Percentiles rank a stretch among this genome's conserved stretches.
These are phyloP conservation scores for Trifolium pratense DNA, from an alignment of 306 rosid genomes.

Conservation along the genomic window DNA sequence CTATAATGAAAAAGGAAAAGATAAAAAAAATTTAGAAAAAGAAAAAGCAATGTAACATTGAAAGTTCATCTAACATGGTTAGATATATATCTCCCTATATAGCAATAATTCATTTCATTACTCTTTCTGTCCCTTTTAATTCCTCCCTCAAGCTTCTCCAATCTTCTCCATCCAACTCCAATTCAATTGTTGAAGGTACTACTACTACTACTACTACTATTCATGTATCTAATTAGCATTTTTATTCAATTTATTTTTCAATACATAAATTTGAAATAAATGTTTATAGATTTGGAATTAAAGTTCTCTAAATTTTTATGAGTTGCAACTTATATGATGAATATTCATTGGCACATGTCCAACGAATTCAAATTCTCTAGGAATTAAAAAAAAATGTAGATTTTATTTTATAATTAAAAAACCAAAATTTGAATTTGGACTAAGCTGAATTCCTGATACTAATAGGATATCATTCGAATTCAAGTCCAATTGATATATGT, in stretches of 20 bases:
- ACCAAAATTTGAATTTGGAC: too few species aligned
- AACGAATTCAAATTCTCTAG: too few species aligned
- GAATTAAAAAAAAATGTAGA: too few species aligned
- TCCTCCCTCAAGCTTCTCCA: conserved; percentile 45
- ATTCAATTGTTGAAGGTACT: conserved; percentile 43
- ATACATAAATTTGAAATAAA: background rate
- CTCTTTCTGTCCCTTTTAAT: conserved; percentile 42
- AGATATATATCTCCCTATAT: conserved; percentile 42
- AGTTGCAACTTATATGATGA: conserved; percentile 22
- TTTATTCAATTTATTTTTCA: conserved; percentile 18
- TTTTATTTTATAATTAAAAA: too few species aligned
- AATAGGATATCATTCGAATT: too few species aligned
- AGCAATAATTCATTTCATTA: conserved; percentile 36
- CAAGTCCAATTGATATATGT: too few species aligned
- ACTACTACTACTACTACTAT: conserved; percentile 8
- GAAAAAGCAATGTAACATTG: conserved; percentile 51
- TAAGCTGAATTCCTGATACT: too few species aligned
- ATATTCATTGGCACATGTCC: background rate
- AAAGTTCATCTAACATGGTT: conserved; percentile 48
- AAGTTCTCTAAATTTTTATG: background rate
- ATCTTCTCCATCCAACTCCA: conserved; percentile 37
- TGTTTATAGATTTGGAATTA: conserved; percentile 18
- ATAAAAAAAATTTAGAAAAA: conserved; percentile 36
- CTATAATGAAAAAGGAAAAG: conserved; percentile 39
- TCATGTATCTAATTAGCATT: conserved; percentile 21